These are phyloP conservation scores for Knufia fluminis DNA, from an alignment of 2,329 filamentous ascomycete genomes.

Conservation along the genomic window DNA sequence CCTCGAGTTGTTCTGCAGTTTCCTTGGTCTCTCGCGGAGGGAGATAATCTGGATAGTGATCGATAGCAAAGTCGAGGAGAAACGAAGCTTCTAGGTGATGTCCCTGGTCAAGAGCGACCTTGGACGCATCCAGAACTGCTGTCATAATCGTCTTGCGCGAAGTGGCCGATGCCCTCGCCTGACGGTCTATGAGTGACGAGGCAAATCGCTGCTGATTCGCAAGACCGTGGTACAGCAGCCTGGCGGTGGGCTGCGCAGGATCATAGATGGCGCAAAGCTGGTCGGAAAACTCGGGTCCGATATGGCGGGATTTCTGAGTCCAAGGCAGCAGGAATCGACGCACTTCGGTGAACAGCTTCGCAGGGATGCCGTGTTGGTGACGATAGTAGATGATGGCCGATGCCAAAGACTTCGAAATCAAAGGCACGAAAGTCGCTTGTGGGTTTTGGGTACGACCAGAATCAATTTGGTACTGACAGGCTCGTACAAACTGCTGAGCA, in stretches of 20 bases:
- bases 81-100: slow-evolving; percentile 11
- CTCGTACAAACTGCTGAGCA: slow-evolving; percentile 19
- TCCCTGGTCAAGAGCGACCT: slow-evolving; percentile 29
- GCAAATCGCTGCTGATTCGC: slow-evolving; percentile 22
- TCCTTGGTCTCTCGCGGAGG: background rate
- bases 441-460: background rate
- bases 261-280: slow-evolving; percentile 30
- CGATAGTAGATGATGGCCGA: slow-evolving; percentile 25
- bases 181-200: slow-evolving; percentile 14
- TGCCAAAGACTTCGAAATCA: slow-evolving; percentile 16
- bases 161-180: slow-evolving; percentile 18
- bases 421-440: background rate
- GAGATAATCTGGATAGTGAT: slow-evolving; percentile 17
- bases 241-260: slow-evolving; percentile 28
- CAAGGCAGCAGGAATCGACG: slow-evolving; percentile 22
- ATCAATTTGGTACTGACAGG: slow-evolving; percentile 13
- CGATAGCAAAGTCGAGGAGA: slow-evolving; percentile 18
- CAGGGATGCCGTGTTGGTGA: slow-evolving; percentile 23
- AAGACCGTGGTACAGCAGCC: slow-evolving; percentile 10
- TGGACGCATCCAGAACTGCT: slow-evolving; percentile 31
- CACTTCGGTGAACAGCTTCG: slow-evolving; percentile 28
- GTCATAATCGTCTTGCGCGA: slow-evolving; percentile 27
- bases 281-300: slow-evolving; percentile 16
- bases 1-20: slow-evolving; percentile 4
- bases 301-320: slow-evolving; percentile 12